Conservation (phyloP, 2,329 filamentous ascomycete genomes). For the Epichloe brachyelytri region DNA sequence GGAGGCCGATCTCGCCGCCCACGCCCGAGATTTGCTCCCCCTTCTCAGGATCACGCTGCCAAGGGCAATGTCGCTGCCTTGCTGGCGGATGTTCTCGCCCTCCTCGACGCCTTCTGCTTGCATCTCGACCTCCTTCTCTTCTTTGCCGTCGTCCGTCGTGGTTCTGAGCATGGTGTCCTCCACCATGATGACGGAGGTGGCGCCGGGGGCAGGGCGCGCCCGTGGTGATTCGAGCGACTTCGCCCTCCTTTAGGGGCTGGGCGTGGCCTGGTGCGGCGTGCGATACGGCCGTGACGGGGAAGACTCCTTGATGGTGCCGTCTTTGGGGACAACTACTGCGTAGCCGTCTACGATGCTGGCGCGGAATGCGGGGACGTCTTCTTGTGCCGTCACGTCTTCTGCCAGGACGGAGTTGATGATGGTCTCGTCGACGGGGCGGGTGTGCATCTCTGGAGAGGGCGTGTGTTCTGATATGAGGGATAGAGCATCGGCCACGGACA, state of each 20-base stretch:
- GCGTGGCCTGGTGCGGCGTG: conserved; percentile 67
- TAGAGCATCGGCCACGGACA: conserved; percentile 73
- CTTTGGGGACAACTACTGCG: conserved; percentile 56
- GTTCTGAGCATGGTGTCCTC: conserved; percentile 75
- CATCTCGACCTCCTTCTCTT: conserved; percentile 83
- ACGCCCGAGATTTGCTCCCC: conserved; percentile 76
- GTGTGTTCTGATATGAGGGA: conserved; percentile 59
- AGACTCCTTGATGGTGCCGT: conserved; percentile 58
- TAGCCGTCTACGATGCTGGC: conserved; percentile 98
- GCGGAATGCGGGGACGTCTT: conserved; percentile 82
- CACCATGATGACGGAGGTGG: conserved; percentile 82
- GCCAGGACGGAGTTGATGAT: conserved; percentile 72
- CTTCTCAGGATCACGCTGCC: conserved; percentile 58
- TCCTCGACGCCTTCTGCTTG: conserved; percentile 60
- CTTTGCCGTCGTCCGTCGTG: conserved; percentile 63
- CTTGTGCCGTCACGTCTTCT: conserved; percentile 64
- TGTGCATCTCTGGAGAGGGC: conserved; percentile 45
- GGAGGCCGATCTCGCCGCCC: conserved; percentile 81
- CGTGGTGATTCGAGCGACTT: conserved; percentile 85
- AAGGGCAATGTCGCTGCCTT: conserved; percentile 72
- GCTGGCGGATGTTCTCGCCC: conserved; percentile 80
- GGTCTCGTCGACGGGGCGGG: conserved; percentile 45
- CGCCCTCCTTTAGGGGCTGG: conserved; percentile 52
- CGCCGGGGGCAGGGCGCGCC: conserved; percentile 86
- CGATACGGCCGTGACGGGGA: conserved; percentile 76